Evolutionary conservation across 208 protist species (phyloP).

Genomic region (Leishmania braziliensis): DNA sequence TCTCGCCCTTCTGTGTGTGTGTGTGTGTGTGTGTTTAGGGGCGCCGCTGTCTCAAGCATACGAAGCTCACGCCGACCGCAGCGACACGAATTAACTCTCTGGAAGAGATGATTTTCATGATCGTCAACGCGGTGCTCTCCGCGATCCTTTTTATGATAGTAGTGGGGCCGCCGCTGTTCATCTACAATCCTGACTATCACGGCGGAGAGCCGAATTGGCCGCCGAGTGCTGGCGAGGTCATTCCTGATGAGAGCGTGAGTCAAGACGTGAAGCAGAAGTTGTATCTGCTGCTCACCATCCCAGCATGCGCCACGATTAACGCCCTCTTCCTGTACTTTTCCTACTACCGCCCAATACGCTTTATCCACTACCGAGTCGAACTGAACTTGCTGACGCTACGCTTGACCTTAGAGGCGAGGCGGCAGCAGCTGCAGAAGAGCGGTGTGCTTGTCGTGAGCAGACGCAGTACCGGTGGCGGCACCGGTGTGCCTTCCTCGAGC

Average conservation of each 20-base stretch:
- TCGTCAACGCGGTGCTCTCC: conserved; percentile 59
- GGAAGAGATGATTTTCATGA: conserved; percentile 40
- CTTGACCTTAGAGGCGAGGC: conserved; percentile 27
- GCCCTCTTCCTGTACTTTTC: conserved; percentile 67
- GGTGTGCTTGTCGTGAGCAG: conserved; percentile 21
- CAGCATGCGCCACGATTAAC: conserved; percentile 42
- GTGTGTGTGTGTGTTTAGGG: too few relatives aligned
- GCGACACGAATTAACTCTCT: background rate
- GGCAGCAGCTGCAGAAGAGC: conserved; percentile 40
- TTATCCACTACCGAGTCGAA: conserved; percentile 71
- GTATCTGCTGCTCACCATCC: conserved; percentile 80
- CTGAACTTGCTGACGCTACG: conserved; percentile 50
- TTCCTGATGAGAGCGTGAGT: conserved; percentile 34
- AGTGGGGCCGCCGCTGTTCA: conserved; percentile 66
- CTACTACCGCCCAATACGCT: conserved; percentile 78
- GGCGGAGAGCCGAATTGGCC: conserved; percentile 35
- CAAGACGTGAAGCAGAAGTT: conserved; percentile 70
- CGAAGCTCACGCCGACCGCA: background rate
- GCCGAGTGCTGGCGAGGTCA: conserved; percentile 42
- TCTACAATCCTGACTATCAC: conserved; percentile 52
- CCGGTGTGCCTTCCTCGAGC: conserved; percentile 12
- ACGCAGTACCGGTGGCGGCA: conserved; percentile 5
- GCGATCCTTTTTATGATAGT: conserved; percentile 50
- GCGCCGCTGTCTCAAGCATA: background rate
- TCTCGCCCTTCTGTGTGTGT: background rate